Evolutionary conservation across 345 rosid species (phyloP).

Genomic region (Carallia pectinifolia): DNA sequence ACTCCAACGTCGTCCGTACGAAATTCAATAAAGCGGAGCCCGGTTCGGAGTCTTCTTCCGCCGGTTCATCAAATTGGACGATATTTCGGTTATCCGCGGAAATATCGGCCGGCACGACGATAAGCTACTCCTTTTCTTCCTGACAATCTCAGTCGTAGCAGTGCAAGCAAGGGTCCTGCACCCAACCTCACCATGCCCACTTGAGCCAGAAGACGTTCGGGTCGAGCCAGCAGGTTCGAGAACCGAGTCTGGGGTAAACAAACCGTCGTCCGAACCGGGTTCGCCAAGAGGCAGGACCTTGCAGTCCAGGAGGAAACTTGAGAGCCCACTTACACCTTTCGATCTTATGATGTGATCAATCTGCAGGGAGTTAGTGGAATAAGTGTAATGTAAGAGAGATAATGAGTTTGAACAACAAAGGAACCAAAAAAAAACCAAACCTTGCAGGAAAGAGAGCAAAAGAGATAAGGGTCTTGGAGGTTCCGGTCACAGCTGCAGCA

Average conservation of each 20-base stretch:
- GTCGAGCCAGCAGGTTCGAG: constrained; percentile 57
- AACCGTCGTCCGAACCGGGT: constrained; percentile 44
- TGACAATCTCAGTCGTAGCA: constrained; percentile 62
- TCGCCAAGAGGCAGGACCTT: constrained; percentile 60
- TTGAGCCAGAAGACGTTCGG: constrained; percentile 59
- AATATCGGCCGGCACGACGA: constrained; percentile 44
- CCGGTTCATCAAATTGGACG: constrained; percentile 53
- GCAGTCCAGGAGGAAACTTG: constrained; percentile 61
- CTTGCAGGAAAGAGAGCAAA: constrained; percentile 94
- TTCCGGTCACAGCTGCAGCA: constrained; percentile 69
- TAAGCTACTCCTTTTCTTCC: constrained; percentile 84
- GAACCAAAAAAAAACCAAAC: constrained; percentile 21
- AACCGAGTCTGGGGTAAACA: constrained; percentile 57
- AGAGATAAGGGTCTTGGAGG: constrained; percentile 64
- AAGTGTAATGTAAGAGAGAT: constrained; percentile 19
- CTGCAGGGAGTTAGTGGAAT: constrained; percentile 24
- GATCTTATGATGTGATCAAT: constrained; percentile 51
- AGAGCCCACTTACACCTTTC: constrained; percentile 45
- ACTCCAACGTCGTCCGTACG: neutral
- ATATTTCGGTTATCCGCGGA: constrained; percentile 41
- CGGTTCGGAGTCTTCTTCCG: constrained; percentile 80
- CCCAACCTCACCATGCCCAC: constrained; percentile 49
- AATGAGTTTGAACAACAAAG: constrained; percentile 26
- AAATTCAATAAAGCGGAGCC: constrained; percentile 72
- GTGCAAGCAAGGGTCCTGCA: constrained; percentile 57